Evolutionary conservation across 2,329 filamentous ascomycete species (phyloP).

Genomic region (Colletotrichum salicis): DNA sequence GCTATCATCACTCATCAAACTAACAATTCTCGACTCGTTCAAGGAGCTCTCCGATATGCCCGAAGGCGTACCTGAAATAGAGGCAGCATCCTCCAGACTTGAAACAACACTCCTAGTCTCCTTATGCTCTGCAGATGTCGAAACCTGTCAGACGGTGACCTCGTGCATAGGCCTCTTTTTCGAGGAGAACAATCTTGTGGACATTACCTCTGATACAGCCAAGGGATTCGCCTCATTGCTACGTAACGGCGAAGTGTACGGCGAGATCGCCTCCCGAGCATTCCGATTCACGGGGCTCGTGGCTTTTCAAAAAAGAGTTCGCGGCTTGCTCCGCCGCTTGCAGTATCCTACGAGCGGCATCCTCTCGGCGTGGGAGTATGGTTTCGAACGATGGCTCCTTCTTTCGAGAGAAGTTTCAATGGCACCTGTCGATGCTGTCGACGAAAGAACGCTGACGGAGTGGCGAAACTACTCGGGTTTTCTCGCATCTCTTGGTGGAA

Average conservation of each 20-base stretch:
- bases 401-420: conserved; percentile 72
- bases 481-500: conserved; percentile 72
- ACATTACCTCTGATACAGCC: conserved; percentile 59
- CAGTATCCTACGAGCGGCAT: conserved; percentile 74
- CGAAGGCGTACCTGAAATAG: conserved; percentile 65
- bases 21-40: background rate
- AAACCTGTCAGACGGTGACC: conserved; percentile 72
- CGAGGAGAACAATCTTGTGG: conserved; percentile 68
- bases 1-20: background rate
- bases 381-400: conserved; percentile 73
- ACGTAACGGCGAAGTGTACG: conserved; percentile 69
- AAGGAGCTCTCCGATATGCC: conserved; percentile 66
- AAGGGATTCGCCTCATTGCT: conserved; percentile 65
- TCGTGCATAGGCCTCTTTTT: conserved; percentile 70
- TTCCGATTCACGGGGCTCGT: conserved; percentile 76
- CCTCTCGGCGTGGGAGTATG: conserved; percentile 72
- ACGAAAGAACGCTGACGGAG: conserved; percentile 68
- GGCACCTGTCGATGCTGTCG: conserved; percentile 59
- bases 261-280: conserved; percentile 70
- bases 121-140: conserved; percentile 73
- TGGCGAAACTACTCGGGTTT: conserved; percentile 79
- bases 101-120: conserved; percentile 73
- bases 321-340: conserved; percentile 68
- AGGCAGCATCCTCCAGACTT: conserved; percentile 62
- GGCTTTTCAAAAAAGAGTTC: conserved; percentile 75